Evolutionary conservation across 306 rosid genomes (phyloP).

Genomic region (Prunus davidiana): DNA sequence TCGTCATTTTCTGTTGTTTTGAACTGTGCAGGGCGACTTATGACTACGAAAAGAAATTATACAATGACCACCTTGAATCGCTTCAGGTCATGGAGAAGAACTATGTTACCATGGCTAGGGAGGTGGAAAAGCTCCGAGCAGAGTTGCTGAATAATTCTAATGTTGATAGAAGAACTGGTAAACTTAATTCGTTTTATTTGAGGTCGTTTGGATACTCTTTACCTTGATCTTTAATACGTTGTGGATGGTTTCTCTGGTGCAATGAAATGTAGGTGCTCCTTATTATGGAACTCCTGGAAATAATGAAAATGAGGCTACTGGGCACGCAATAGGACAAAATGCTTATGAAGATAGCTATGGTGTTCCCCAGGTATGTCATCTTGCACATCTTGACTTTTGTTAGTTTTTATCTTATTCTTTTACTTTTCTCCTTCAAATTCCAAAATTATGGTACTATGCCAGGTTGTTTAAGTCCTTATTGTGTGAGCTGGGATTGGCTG

Average conservation of each 20-base stretch:
- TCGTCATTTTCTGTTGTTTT: conserved; percentile 26
- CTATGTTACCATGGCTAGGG: conserved; percentile 87
- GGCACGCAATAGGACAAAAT: conserved; percentile 66
- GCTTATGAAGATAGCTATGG: conserved; percentile 73
- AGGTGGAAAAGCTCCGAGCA: conserved; percentile 90
- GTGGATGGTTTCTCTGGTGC: conserved; percentile 26
- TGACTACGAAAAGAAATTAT: conserved; percentile 86
- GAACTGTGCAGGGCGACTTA: conserved; percentile 70
- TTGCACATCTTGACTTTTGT: conserved; percentile 27
- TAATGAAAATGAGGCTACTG: conserved; percentile 70
- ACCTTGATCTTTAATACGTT: conserved; percentile 22
- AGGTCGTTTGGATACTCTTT: conserved; percentile 1
- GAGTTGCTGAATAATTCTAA: conserved; percentile 64
- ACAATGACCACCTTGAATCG: conserved; percentile 91
- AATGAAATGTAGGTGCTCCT: conserved; percentile 58
- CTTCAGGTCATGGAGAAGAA: conserved; percentile 96
- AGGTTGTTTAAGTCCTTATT: not conserved
- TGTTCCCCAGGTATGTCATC: conserved; percentile 63
- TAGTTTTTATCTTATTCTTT: not conserved
- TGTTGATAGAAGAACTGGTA: conserved; percentile 70
- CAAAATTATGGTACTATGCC: not conserved
- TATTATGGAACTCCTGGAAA: conserved; percentile 69
- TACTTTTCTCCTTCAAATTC: not conserved
- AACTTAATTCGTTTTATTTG: conserved; percentile 20
- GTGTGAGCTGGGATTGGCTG: not conserved